phyloP scores from a whole-genome alignment of 164 flowering plant genomes.

The Litsea cubeba region DNA sequence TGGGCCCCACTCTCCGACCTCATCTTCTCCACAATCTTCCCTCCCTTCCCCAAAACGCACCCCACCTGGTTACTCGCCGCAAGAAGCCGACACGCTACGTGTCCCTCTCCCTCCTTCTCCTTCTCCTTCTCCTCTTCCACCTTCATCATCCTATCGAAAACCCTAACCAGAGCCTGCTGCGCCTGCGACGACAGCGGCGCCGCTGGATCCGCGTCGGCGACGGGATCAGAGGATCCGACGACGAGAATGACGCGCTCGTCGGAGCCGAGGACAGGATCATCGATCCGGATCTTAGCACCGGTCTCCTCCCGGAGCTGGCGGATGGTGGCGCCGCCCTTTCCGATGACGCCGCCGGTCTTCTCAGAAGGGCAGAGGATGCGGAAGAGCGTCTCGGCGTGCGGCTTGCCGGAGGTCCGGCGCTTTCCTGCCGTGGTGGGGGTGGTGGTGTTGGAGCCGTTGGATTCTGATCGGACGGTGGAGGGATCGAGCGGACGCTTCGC shows the following conservation, averaged over 20 bases:
- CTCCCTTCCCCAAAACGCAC: slow-evolving; percentile 36
- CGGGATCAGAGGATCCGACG: slow-evolving; percentile 17
- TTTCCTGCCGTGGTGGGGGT: slow-evolving; percentile 17
- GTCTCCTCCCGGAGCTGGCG: slow-evolving; percentile 35
- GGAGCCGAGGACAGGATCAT: slow-evolving; percentile 23
- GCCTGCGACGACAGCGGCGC: slow-evolving; percentile 17
- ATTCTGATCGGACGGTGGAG: slow-evolving; percentile 5
- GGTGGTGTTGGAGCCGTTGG: slow-evolving; percentile 9
- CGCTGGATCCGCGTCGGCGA: neutral
- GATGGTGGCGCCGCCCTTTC: slow-evolving; percentile 36
- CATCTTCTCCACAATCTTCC: slow-evolving; percentile 33
- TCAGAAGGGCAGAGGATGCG: slow-evolving; percentile 37
- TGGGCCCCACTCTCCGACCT: slow-evolving; percentile 33
- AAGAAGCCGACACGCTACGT: slow-evolving; percentile 29
- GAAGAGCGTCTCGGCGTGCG: slow-evolving; percentile 21
- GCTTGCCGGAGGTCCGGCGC: slow-evolving; percentile 8
- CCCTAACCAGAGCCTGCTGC: slow-evolving; percentile 26
- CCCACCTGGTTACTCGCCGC: slow-evolving; percentile 31
- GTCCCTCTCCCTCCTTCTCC: neutral
- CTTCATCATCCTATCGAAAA: slow-evolving; percentile 27
- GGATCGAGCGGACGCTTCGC: slow-evolving; percentile 1
- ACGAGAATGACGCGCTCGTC: slow-evolving; percentile 34
- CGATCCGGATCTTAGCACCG: slow-evolving; percentile 35
- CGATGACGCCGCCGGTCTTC: slow-evolving; percentile 36
- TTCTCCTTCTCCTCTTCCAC: slow-evolving; percentile 19